Conservation (phyloP, 345 rosid species). For the Jatropha curcas region DNA sequence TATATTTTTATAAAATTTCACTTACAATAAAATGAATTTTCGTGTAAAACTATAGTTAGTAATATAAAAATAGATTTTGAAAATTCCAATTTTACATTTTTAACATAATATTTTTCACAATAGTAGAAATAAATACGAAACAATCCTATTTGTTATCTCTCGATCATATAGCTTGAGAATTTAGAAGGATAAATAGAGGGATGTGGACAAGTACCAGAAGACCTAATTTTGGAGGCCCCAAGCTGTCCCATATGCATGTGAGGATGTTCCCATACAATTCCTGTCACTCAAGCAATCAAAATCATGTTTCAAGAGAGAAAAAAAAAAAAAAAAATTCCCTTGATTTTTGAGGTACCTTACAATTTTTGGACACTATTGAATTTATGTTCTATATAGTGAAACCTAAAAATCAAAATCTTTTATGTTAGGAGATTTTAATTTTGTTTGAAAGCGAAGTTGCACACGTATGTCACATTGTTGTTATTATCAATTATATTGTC, state of each 20-base stretch:
- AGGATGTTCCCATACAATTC: slow-evolving; percentile 30
- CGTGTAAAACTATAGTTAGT: too few relatives aligned
- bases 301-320: too few relatives aligned
- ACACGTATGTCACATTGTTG: not conserved
- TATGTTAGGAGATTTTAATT: not conserved
- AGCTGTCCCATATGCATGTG: slow-evolving; percentile 52
- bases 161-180: not conserved
- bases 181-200: slow-evolving; percentile 3
- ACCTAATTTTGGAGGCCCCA: slow-evolving; percentile 29
- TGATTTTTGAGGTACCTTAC: not conserved
- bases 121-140: too few relatives aligned
- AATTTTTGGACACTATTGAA: not conserved
- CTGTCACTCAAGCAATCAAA: slow-evolving; percentile 18
- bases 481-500: not conserved
- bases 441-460: slow-evolving; percentile 2
- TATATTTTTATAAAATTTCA: too few relatives aligned
- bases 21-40: too few relatives aligned
- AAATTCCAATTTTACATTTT: too few relatives aligned
- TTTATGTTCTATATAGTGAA: not conserved
- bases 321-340: too few relatives aligned
- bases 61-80: too few relatives aligned
- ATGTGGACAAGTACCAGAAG: slow-evolving; percentile 44
- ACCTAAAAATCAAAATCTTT: slow-evolving; percentile 3
- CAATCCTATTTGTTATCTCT: too few relatives aligned
- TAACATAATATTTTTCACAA: too few relatives aligned